Evolutionary conservation across 257 asterid species (phyloP), one percentile per base, ranked within the genome.

Genomic region (Hygrophila difformis): DNA sequence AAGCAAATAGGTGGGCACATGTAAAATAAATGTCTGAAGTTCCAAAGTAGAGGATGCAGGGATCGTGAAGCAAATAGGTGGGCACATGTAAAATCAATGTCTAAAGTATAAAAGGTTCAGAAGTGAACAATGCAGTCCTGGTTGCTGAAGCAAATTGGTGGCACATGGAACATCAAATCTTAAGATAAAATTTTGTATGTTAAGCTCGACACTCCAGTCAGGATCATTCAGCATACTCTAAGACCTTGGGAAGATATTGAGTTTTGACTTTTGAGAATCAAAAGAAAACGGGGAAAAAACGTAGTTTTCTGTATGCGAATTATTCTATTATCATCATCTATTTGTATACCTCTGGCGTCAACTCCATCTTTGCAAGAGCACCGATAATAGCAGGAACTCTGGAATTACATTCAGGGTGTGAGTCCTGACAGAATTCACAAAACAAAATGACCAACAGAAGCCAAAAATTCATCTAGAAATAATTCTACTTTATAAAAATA

Each of bases 371-470:
- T 41, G 65, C 74, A 49, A 89, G 87, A 49, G 83, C 75, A 67
- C 42, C 59, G 37, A 64, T 43, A 42, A 89, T 89, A 48, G 97
- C 93, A 43, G 96, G 93, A 69, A 89, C 93, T 62, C 97, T 73
- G 21, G 78, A 69, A 59, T 79, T 84, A 73, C 96, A 84, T 67
- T 89, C 97, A 44, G 97, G 97, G 57, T 89, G 97, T 6, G 76
- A 48, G 28, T 56, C 85, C 97, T 88, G 65, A 47, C 47, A 57
- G 44, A 45, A 45, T 52, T 26, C 34, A 44, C 45, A 39, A 34
- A 17, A 46, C 15, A 33, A 44, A 47, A 39, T 5, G 18, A 45
- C 26, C 42, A 33, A 33, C 6, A 33, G 12, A 33, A 33, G 12
- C 3, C 5, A 24, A 24, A 24, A 24, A 7, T 3, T 24, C 52